phyloP scores from a whole-genome alignment of 768 basidiomycete species.

The Cystofilobasidium bisporidii region DNA sequence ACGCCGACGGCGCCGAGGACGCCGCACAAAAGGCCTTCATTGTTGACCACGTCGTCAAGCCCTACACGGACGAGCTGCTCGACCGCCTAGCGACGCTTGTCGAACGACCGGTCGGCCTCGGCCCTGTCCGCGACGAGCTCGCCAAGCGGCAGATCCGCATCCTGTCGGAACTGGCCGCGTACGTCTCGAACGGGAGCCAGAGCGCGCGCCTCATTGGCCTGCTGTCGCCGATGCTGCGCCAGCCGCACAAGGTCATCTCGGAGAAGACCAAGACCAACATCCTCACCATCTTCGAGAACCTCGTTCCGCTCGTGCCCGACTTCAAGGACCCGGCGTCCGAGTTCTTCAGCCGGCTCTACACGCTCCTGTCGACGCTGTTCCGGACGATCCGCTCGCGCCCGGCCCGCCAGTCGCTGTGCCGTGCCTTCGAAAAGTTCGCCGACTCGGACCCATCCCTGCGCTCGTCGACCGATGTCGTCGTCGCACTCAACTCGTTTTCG shows the following conservation, averaged over 20 bases:
- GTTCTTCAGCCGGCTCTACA: conserved; percentile 51
- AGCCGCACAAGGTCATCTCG: conserved; percentile 61
- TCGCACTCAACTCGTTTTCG: conserved; percentile 74
- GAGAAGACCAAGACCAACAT: conserved; percentile 81
- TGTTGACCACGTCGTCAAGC: conserved; percentile 53
- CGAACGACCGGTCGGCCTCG: conserved; percentile 44
- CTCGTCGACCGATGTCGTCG: conserved; percentile 50
- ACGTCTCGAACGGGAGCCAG: conserved; percentile 59
- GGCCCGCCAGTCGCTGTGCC: conserved; percentile 60
- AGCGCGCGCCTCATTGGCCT: conserved; percentile 62
- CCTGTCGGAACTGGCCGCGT: conserved; percentile 66
- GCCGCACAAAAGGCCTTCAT: conserved; percentile 36
- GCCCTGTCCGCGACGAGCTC: conserved; percentile 42
- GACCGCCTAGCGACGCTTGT: conserved; percentile 61
- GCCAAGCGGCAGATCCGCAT: conserved; percentile 73
- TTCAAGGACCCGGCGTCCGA: conserved; percentile 40
- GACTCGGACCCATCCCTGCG: conserved; percentile 46
- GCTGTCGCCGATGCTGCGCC: conserved; percentile 69
- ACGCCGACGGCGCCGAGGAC: conserved; percentile 49
- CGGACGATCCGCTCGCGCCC: conserved; percentile 61
- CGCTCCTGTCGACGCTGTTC: conserved; percentile 65
- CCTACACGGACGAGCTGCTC: conserved; percentile 62
- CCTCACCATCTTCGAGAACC: conserved; percentile 57
- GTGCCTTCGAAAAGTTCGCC: conserved; percentile 53
- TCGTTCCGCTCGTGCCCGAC: conserved; percentile 53